These are phyloP conservation scores for Elsinoe necatrix DNA, from an alignment of 2,329 filamentous ascomycete species.

Conservation along the genomic window DNA sequence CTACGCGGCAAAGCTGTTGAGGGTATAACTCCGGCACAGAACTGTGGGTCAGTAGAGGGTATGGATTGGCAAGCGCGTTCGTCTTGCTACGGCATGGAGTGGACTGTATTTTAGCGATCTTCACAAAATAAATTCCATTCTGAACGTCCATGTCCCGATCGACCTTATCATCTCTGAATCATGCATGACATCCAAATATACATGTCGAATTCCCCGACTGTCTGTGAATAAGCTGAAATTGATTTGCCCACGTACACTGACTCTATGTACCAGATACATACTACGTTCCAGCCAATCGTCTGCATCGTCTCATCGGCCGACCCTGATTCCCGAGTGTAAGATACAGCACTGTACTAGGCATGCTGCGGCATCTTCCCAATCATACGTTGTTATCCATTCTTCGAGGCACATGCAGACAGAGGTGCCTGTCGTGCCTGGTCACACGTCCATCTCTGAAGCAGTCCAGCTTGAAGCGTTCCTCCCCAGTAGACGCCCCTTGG, in stretches of 20 bases:
- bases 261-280: neutral
- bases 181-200: too few species aligned
- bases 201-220: too few species aligned
- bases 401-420: neutral
- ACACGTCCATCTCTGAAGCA: neutral
- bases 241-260: neutral
- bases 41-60: neutral
- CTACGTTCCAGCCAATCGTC: neutral
- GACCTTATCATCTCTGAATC: too few species aligned
- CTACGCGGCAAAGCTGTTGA: conserved; percentile 82
- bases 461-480: neutral
- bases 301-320: neutral
- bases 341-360: neutral
- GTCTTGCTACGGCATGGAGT: neutral
- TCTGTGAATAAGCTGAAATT: neutral
- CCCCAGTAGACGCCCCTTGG: neutral
- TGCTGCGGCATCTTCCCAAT: neutral
- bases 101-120: conserved; percentile 13
- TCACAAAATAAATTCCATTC: neutral
- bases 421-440: neutral
- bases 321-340: neutral
- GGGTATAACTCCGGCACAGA: conserved; percentile 43
- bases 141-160: neutral
- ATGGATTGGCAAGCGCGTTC: neutral
- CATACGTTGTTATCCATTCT: neutral